phyloP scores from a whole-genome alignment of 1,284 basidiomycete genomes.

The Hymenochaete sp. region DNA sequence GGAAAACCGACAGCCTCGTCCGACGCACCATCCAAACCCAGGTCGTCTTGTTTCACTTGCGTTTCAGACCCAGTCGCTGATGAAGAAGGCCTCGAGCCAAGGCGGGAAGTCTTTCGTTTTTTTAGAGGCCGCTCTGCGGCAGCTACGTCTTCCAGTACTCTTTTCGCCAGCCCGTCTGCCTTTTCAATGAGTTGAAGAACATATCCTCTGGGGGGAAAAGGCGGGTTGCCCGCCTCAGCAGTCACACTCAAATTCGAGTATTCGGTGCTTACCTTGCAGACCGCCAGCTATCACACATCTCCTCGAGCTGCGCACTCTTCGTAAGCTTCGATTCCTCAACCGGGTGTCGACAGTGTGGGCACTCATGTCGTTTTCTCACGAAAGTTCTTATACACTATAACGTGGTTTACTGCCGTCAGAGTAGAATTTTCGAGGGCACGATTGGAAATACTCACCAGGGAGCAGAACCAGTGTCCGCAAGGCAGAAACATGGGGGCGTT shows the following conservation, averaged over 20 bases:
- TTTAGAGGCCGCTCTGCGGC: slow-evolving; percentile 10
- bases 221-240: too few species aligned
- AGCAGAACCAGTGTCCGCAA: slow-evolving; percentile 74
- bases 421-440: slow-evolving; percentile 6
- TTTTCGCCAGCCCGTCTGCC: slow-evolving; percentile 5
- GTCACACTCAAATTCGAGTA: background rate
- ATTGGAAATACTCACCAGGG: slow-evolving; percentile 41
- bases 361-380: slow-evolving; percentile 48
- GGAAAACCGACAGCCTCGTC: slow-evolving; percentile 4
- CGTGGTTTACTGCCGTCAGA: background rate
- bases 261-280: slow-evolving; percentile 40
- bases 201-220: slow-evolving; percentile 28
- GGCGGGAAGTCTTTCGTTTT: too few species aligned
- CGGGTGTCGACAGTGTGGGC: slow-evolving; percentile 54
- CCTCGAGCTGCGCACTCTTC: slow-evolving; percentile 52
- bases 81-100: too few species aligned
- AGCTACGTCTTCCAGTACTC: background rate
- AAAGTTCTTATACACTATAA: slow-evolving; percentile 54
- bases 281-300: slow-evolving; percentile 53
- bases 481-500: slow-evolving; percentile 58
- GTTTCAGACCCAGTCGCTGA: background rate
- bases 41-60: background rate
- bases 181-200: slow-evolving; percentile 27
- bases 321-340: slow-evolving; percentile 51
- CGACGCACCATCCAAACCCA: background rate